phyloP scores from a whole-genome alignment of 352 stramenopile genomes.

The Plasmopara viticola region DNA sequence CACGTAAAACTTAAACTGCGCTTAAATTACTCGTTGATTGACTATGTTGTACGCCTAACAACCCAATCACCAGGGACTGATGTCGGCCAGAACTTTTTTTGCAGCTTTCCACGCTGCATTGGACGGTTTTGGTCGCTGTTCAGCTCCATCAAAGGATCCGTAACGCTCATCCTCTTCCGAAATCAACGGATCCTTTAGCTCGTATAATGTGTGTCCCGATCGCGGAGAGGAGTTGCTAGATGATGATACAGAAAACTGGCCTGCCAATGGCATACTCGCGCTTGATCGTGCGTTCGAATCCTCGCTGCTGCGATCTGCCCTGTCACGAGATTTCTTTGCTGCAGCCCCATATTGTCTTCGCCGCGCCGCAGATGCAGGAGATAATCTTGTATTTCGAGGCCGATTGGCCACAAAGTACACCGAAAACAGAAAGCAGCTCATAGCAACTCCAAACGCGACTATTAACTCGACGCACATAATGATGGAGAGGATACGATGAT shows the following conservation, averaged over 20 bases:
- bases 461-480: constrained; percentile 85
- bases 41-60: not conserved
- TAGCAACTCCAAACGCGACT: constrained; percentile 72
- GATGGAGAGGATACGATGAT: constrained; percentile 75
- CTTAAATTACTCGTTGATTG: not conserved
- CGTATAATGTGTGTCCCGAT: constrained; percentile 23
- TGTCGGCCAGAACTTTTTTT: constrained; percentile 51
- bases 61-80: constrained; percentile 65
- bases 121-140: constrained; percentile 12
- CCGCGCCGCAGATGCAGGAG: constrained; percentile 14
- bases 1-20: not conserved
- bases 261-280: constrained; percentile 18
- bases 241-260: constrained; percentile 26
- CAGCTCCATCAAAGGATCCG: constrained; percentile 46
- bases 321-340: constrained; percentile 19
- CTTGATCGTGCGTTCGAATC: constrained; percentile 15
- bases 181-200: constrained; percentile 68
- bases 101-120: constrained; percentile 39
- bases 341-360: constrained; percentile 15
- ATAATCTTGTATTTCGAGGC: constrained; percentile 34
- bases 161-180: constrained; percentile 67
- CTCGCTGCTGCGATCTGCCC: constrained; percentile 13
- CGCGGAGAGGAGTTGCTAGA: constrained; percentile 30
- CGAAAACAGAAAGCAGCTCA: constrained; percentile 80
- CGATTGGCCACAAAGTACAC: constrained; percentile 86